Base-by-base conservation (phyloP, 805 yeast species). In the Barnettozyma californica region DNA sequence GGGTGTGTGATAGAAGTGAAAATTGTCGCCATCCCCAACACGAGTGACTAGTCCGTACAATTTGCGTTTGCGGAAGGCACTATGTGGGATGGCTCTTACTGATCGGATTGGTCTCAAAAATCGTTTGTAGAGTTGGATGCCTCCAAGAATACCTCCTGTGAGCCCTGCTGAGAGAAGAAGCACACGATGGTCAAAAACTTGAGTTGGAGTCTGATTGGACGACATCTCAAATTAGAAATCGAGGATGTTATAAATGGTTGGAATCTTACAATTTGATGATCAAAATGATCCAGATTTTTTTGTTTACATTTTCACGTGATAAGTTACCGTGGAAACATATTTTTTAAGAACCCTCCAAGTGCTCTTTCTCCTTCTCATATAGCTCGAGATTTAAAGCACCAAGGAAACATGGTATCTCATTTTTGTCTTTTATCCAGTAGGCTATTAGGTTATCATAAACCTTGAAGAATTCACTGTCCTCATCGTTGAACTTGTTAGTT, bases 11-110 rank as follows among this genome's bases (percentile, higher is more conserved):
- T 74, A 94, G 54, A 94, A 79, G 51, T 91, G 86, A 67, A 94
- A 92, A 64, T 92, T 92, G 64, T 94, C 99, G 14, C 96, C 97
- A 65, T 91, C 98, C 0, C 97, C 97, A 0, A 91, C 98, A 2
- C 94, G 73, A 0, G 96, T 86, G 4, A 91, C 97, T 51, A 74
- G 74, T 0, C 98, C 98, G 34, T 71, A 69, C 5, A 83, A 53
- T 58, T 76, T 74, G 29, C 74, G 64, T 11, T 62, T 67, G 14
- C 73, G 69, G 50, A 80, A 74, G 37, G 67, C 65, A 3, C 57
- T 45, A 16, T 60, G 57, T 1, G 88, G 87, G n/a, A 84, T 73
- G 20, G 74, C 74, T 11, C 62, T 50, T 0, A 78, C 76, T 16
- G 69, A 70, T 11, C 77, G 72, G 31, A 80, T 71, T 46, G 87